phyloP scores from a whole-genome alignment of 2,329 filamentous ascomycete genomes.

The Hypoxylon sp. region DNA sequence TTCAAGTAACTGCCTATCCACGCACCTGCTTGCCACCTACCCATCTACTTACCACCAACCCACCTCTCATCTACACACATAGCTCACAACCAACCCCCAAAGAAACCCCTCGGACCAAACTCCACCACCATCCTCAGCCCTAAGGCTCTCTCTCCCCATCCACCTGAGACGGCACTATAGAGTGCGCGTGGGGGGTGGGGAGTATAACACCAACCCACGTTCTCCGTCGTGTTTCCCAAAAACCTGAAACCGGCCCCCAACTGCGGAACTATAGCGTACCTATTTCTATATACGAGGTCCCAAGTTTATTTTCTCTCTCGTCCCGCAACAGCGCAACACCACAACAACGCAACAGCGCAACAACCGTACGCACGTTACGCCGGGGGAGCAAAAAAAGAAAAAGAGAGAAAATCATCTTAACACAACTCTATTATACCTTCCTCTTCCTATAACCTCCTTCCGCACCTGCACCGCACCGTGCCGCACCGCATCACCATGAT shows the following conservation, averaged over 20 bases:
- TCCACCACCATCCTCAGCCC: too few species aligned
- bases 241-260: not conserved
- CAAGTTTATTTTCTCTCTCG: not conserved
- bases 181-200: not conserved
- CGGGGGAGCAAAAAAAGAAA: too few species aligned
- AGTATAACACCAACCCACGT: not conserved
- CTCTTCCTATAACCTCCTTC: not conserved
- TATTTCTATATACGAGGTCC: not conserved
- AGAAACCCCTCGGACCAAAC: not conserved
- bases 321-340: not conserved
- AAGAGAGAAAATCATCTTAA: not conserved
- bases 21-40: slow-evolving; percentile 1
- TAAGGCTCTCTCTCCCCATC: too few species aligned
- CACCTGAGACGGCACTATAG: not conserved
- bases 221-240: not conserved
- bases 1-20: not conserved
- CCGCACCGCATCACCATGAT: not conserved
- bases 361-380: not conserved
- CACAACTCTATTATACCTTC: not conserved
- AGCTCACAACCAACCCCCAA: not conserved
- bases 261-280: not conserved
- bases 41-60: not conserved
- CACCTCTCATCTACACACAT: too few species aligned
- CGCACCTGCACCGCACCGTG: not conserved
- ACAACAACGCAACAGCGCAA: not conserved